phyloP scores from a whole-genome alignment of 768 basidiomycete genomes.

The Tephrocybe rancida region DNA sequence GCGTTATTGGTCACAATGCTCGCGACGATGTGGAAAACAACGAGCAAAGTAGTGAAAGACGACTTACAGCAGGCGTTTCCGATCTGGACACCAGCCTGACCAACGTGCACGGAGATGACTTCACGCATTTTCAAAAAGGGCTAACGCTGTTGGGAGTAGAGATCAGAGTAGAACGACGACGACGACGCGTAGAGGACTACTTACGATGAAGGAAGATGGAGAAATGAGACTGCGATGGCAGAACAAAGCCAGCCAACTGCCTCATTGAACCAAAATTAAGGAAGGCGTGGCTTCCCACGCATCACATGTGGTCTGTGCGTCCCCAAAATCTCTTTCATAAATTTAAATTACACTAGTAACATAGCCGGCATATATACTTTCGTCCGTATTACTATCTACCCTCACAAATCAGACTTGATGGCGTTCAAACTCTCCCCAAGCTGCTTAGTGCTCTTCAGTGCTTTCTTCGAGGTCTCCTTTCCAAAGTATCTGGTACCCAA shows the following conservation, averaged over 20 bases:
- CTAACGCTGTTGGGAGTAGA: slow-evolving; percentile 19
- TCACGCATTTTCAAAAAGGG: slow-evolving; percentile 65
- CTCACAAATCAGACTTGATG: slow-evolving; percentile 25
- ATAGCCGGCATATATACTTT: background rate
- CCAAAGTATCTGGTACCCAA: slow-evolving; percentile 43
- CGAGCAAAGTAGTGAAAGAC: slow-evolving; percentile 8
- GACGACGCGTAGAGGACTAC: slow-evolving; percentile 29
- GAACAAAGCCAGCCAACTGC: slow-evolving; percentile 45
- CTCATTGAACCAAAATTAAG: slow-evolving; percentile 41
- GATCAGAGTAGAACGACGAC: slow-evolving; percentile 20
- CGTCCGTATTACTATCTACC: too few relatives aligned
- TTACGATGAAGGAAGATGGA: slow-evolving; percentile 23
- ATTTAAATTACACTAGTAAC: background rate
- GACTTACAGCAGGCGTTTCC: slow-evolving; percentile 94
- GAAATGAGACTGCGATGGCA: slow-evolving; percentile 42
- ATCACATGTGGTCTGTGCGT: slow-evolving; percentile 46
- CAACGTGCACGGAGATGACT: slow-evolving; percentile 96
- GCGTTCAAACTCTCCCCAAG: slow-evolving; percentile 22
- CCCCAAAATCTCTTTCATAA: slow-evolving; percentile 3
- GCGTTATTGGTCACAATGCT: slow-evolving; percentile 14
- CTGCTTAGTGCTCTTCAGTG: slow-evolving; percentile 23
- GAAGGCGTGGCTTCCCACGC: slow-evolving; percentile 43
- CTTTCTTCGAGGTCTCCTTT: slow-evolving; percentile 43
- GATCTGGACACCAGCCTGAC: slow-evolving; percentile 95
- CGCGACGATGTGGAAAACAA: slow-evolving; percentile 2